phyloP scores from a whole-genome alignment of 805 yeast genomes.

The Tetrapisispora fleetii region DNA sequence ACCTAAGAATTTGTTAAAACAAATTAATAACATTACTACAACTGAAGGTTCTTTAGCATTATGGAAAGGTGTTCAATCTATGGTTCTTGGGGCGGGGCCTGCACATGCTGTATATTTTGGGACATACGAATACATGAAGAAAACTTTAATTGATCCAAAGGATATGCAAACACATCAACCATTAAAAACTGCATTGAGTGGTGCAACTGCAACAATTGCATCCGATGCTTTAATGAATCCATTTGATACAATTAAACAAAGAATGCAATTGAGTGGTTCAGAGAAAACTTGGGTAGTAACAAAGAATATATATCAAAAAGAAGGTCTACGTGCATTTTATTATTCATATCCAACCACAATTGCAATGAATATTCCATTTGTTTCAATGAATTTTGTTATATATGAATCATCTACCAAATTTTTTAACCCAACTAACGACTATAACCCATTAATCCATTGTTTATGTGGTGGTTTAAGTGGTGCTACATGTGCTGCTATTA shows the following conservation, averaged over 20 bases:
- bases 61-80: conserved; percentile 92
- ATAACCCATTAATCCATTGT: conserved; percentile 89
- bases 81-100: conserved; percentile 94
- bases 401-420: conserved; percentile 77
- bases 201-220: conserved; percentile 84
- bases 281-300: conserved; percentile 21
- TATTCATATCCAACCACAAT: conserved; percentile 92
- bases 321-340: conserved; percentile 74
- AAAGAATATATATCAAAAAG: conserved; percentile 42
- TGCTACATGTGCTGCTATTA: conserved; percentile 90
- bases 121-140: conserved; percentile 71
- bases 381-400: conserved; percentile 87
- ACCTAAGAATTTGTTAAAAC: conserved; percentile 43
- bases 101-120: conserved; percentile 96
- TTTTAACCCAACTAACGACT: conserved; percentile 68
- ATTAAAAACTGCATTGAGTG: conserved; percentile 75
- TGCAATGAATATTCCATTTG: conserved; percentile 87
- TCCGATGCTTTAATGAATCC: conserved; percentile 97
- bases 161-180: conserved; percentile 49
- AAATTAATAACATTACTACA: conserved; percentile 69
- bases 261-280: conserved; percentile 58
- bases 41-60: conserved; percentile 82
- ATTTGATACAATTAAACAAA: conserved; percentile 88
- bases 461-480: conserved; percentile 92
- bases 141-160: conserved; percentile 27